phyloP scores from a whole-genome alignment of 148 eudicot genomes.

The Nepenthes gracilis region DNA sequence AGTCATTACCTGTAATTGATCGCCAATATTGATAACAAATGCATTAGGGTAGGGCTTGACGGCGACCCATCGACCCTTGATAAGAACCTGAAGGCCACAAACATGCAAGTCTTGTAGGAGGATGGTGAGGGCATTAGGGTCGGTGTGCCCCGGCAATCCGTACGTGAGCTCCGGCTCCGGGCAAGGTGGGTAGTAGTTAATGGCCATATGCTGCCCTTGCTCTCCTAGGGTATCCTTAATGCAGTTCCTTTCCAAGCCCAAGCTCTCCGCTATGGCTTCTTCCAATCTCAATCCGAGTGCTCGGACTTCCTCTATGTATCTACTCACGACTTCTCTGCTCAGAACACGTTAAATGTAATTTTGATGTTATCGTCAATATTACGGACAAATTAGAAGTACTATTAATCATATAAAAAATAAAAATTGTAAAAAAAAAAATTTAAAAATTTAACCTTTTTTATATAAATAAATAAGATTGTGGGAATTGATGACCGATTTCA shows the following conservation, averaged over 20 bases:
- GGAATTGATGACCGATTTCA: too few relatives aligned
- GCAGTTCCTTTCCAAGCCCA: constrained; percentile 51
- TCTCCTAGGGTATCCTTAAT: constrained; percentile 46
- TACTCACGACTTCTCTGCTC: constrained; percentile 46
- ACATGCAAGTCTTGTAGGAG: constrained; percentile 73
- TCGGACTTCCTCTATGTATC: constrained; percentile 46
- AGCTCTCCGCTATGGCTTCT: constrained; percentile 63
- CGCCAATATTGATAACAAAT: constrained; percentile 84
- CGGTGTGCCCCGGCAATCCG: constrained; percentile 78
- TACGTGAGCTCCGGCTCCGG: constrained; percentile 74
- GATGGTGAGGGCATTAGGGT: constrained; percentile 89
- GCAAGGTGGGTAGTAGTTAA: constrained; percentile 76
- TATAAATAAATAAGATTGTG: too few relatives aligned
- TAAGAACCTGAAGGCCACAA: constrained; percentile 73
- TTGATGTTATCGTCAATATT: too few relatives aligned
- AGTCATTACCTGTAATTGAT: constrained; percentile 55
- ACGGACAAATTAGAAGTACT: too few relatives aligned
- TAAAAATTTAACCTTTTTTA: too few relatives aligned
- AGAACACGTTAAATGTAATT: not conserved
- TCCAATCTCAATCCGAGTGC: constrained; percentile 55
- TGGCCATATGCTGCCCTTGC: constrained; percentile 89
- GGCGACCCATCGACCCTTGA: constrained; percentile 64
- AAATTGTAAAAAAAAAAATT: too few relatives aligned
- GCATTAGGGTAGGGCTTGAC: constrained; percentile 70
- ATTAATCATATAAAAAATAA: too few relatives aligned